Conservation (phyloP, 1,139 yeast species). For the Geotrichum citri-aurantii region DNA sequence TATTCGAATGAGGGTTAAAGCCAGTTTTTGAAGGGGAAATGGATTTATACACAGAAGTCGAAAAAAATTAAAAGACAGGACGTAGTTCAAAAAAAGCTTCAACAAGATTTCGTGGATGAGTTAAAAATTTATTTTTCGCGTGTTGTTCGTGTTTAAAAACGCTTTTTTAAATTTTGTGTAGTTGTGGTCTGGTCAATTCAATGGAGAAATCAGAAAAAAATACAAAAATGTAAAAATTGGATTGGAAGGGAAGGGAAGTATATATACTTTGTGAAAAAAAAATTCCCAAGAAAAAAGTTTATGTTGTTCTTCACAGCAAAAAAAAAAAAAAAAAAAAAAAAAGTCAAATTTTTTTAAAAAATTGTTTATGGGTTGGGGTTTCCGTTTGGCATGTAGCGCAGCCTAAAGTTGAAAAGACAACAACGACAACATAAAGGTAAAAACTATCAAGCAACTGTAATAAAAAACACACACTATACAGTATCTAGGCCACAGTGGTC, state of each 20-base stretch:
- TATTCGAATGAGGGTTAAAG: background rate
- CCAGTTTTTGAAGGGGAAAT: background rate
- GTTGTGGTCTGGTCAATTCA: background rate
- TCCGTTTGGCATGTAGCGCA: too few relatives aligned
- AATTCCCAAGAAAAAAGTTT: background rate
- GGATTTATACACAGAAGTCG: background rate
- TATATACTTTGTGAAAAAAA: background rate
- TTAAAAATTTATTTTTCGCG: background rate
- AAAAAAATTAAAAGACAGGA: background rate
- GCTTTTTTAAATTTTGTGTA: background rate
- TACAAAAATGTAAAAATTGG: background rate
- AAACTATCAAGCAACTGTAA: too few relatives aligned
- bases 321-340: background rate
- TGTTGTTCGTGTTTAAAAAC: background rate
- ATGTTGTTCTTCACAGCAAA: constrained; percentile 2
- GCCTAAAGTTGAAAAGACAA: too few relatives aligned
- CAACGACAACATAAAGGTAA: too few relatives aligned
- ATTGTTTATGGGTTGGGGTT: background rate
- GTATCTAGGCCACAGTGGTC: too few relatives aligned
- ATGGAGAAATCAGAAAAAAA: background rate
- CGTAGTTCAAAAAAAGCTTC: background rate
- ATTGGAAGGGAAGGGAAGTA: background rate
- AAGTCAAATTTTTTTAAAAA: background rate
- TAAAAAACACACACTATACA: too few relatives aligned
- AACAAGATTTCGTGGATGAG: background rate